Evolutionary conservation across 1,284 basidiomycete genomes (phyloP).

Genomic region (Sporisorium iseilematis-ciliati): DNA sequence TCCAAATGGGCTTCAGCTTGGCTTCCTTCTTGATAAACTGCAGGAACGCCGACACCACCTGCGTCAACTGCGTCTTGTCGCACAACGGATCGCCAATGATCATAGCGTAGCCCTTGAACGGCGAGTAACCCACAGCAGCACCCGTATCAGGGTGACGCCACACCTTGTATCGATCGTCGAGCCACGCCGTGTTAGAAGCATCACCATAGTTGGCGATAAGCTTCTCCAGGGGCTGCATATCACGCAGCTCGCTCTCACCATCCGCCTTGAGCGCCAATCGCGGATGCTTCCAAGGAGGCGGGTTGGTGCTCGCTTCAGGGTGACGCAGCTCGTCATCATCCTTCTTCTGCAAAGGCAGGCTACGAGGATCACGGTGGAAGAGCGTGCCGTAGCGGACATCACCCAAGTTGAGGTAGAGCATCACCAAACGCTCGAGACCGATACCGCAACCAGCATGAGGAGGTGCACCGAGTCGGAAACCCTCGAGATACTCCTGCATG

Average conservation of each 20-base stretch:
- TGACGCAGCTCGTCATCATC: conserved; percentile 56
- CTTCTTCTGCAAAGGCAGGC: conserved; percentile 51
- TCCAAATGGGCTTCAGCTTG: conserved; percentile 74
- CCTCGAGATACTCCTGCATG: conserved; percentile 67
- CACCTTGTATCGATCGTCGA: conserved; percentile 74
- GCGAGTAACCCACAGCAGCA: conserved; percentile 73
- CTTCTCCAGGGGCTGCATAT: conserved; percentile 69
- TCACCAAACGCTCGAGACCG: conserved; percentile 66
- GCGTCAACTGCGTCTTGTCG: conserved; percentile 71
- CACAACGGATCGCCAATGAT: conserved; percentile 74
- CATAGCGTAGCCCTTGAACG: conserved; percentile 71
- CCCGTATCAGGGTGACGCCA: conserved; percentile 74
- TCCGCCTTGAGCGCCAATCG: conserved; percentile 29
- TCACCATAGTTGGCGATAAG: conserved; percentile 75
- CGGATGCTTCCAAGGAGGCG: conserved; percentile 57
- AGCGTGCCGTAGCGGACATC: conserved; percentile 66
- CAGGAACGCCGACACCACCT: conserved; percentile 72
- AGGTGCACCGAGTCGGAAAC: conserved; percentile 66
- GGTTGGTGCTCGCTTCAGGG: conserved; percentile 64
- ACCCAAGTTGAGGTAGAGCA: conserved; percentile 68
- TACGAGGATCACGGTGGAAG: conserved; percentile 68
- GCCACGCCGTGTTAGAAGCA: conserved; percentile 75
- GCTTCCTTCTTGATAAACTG: conserved; percentile 70
- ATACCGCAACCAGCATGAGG: conserved; percentile 69
- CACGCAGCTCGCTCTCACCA: conserved; percentile 47